Percentiles rank a stretch among this genome's conserved stretches.
Conservation (phyloP, 2,329 filamentous ascomycete species). For the Emmonsia crescens region DNA sequence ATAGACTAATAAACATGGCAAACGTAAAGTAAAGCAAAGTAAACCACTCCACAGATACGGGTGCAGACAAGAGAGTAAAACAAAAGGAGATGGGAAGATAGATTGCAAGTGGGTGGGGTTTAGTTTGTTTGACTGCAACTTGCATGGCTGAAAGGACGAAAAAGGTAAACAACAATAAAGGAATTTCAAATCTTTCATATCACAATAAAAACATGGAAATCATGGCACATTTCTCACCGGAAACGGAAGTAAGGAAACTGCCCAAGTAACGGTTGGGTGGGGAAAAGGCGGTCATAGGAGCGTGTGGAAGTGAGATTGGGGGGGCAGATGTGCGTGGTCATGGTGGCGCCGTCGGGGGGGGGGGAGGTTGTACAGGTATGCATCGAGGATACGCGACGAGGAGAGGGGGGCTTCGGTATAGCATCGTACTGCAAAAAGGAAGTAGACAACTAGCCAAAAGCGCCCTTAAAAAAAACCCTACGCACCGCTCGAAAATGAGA, state of each 20-base stretch:
- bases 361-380: neutral
- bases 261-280: neutral
- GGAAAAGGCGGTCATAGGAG: neutral
- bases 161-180: neutral
- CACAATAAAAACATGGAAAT: neutral
- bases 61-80: neutral
- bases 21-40: neutral
- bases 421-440: neutral
- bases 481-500: neutral
- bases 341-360: neutral
- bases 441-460: neutral
- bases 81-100: neutral
- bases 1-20: neutral
- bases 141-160: neutral
- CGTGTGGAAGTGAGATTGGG: neutral
- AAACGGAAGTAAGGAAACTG: neutral
- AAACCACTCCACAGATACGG: neutral
- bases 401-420: neutral
- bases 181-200: neutral
- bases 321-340: neutral
- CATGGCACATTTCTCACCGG: neutral
- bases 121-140: neutral
- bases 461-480: neutral
- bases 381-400: neutral
- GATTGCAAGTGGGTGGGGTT: neutral